Base-by-base conservation (phyloP, 441 rosid genomes). In the Adansonia gregorii region DNA sequence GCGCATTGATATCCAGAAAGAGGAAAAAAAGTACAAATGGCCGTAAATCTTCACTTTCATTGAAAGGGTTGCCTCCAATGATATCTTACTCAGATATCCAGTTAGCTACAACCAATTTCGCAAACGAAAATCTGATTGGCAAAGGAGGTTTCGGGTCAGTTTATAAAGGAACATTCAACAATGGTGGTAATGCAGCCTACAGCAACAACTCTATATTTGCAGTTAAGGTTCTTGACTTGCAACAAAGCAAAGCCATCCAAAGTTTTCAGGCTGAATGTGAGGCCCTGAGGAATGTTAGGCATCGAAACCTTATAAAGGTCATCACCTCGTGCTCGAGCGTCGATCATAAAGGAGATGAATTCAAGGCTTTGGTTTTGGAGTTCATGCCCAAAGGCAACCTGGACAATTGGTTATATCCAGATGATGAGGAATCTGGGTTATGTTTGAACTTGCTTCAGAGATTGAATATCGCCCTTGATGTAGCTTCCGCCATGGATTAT, bases 101-200 rank as follows among this genome's bases (percentile, higher is more conserved):
- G 61, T 7, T 49, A 11, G 85, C 85, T 41, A 83, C 85, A 22
- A 24, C 27, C 19, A 56, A 66, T 46, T 83, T 83, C 17, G 72
- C 83, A 52, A 24, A 55, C 3, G 75, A 70, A 2, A 83, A 83
- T 67, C 56, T 83, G 22, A 39, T 83, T 3, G 85, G 85, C 10
- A 74, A 80, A 46, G 83, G 85, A 0, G 81, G 79, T 20, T 83
- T 79, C 27, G 85, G 85, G 6, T 80, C 81, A 0, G 83, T 83
- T 17, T 83, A 78, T 52, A 78, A 61, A 61, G 86, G 76, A 14
- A n/a, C n/a, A 8, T 58, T 82, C 69, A 60, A 0, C 14, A n/a
- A 6, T 45, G 41, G n/a, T 4, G 73, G 59, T 9, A 51, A 27
- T n/a, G 52, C 10, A 6, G 17, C 59, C 6, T 22, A n/a, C 58